These are phyloP conservation scores for Udeniomyces megalosporus DNA, from an alignment of 768 basidiomycete species.

Conservation along the genomic window DNA sequence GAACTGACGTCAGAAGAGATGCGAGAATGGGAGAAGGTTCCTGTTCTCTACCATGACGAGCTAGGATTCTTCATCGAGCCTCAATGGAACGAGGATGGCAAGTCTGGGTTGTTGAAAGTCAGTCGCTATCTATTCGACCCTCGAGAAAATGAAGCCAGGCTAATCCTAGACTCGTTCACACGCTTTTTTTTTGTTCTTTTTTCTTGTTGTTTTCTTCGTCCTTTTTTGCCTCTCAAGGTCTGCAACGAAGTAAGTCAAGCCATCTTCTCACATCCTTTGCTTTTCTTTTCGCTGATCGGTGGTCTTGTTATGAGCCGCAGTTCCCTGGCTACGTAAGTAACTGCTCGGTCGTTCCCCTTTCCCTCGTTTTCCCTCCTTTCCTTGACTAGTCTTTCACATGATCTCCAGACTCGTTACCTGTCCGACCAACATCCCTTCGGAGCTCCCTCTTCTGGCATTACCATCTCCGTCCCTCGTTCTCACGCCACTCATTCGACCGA, in stretches of 20 bases:
- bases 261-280: neutral
- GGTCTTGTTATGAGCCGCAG: neutral
- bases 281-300: neutral
- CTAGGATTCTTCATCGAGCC: slow-evolving; percentile 29
- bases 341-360: no score
- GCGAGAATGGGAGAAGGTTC: slow-evolving; percentile 17
- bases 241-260: no score
- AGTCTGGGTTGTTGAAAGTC: slow-evolving; percentile 12
- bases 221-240: no score
- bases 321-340: neutral
- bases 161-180: no score
- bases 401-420: slow-evolving; percentile 18
- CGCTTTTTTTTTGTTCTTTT: no score
- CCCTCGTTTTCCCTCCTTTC: neutral
- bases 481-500: slow-evolving; percentile 27
- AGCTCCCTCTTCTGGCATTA: neutral
- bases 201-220: no score
- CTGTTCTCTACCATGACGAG: slow-evolving; percentile 26
- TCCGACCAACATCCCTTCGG: slow-evolving; percentile 19
- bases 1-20: slow-evolving; percentile 25
- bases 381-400: neutral
- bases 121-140: slow-evolving; percentile 3
- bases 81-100: neutral
- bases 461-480: slow-evolving; percentile 23
- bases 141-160: no score